Evolutionary conservation across 805 yeast genomes (phyloP), one percentile per base, ranked within the genome.

Genomic region (Scheffersomyces ergatensis): DNA sequence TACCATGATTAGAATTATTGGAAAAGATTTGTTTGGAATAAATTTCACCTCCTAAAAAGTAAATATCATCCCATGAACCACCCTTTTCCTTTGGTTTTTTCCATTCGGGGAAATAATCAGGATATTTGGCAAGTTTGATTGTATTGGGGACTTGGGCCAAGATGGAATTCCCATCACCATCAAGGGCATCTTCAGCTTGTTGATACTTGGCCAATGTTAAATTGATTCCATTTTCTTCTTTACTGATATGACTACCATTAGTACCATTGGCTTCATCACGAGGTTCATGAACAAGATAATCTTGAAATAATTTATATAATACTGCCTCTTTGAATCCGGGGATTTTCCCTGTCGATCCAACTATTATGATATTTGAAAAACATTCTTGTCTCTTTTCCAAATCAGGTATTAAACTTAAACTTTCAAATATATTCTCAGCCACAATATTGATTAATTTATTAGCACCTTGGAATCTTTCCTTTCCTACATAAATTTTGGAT

Each of bases 31-130:
- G 96, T 62, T 87, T 89, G 15, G 96, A 80, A 33, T 88, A 83
- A 36, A 90, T 85, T 62, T 89, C 87, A 2, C 86, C 95, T 2
- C 98, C 98, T 46, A 90, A 66, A 56, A 90, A 88, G 43, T 80
- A 74, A 24, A 83, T 78, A 50, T 87, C 89, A 43, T 83, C 82
- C 76, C 76, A 70, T 20, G 84, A 83, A 1, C 92, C 89, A 29
- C 65, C 63, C 33, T 44, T 52, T 21, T 65, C 72, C 54, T 67
- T 67, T 6, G 75, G 72, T 45, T 62, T 59, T 64, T 90, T 90
- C 97, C 97, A 92, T 50, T 88, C 96, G 1, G 96, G 87, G 65
- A 92, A 92, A 62, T 92, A 90, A 41, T 92, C 98, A 0, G 97
- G 95, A 60, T 80, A 76, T 53, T 83, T 83, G 19, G 82, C 80